phyloP scores from a whole-genome alignment of 2,329 filamentous ascomycete genomes.

The Ceratocystis variospora region DNA sequence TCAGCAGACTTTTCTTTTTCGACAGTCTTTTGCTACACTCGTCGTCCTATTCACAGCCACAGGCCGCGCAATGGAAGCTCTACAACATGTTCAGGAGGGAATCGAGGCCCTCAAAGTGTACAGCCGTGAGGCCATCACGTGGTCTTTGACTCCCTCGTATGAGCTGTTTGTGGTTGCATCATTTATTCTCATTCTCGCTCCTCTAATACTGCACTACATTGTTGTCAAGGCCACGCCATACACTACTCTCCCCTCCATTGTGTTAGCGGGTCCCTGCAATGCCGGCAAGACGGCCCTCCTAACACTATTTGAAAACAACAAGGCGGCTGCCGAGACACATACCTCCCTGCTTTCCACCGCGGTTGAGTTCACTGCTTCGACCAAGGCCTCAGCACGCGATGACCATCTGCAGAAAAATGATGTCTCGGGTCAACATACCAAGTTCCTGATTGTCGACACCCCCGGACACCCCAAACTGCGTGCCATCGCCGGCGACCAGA shows the following conservation, averaged over 20 bases:
- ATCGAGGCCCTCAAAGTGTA: conserved; percentile 27
- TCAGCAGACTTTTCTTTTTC: neutral
- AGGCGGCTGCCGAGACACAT: conserved; percentile 35
- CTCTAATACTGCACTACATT: conserved; percentile 62
- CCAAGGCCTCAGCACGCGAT: conserved; percentile 30
- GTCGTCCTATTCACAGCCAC: neutral
- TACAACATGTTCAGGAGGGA: conserved; percentile 16
- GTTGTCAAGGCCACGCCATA: conserved; percentile 56
- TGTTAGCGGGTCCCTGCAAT: conserved; percentile 68
- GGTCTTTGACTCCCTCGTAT: conserved; percentile 45
- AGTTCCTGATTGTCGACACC: conserved; percentile 71
- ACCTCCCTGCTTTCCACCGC: conserved; percentile 38
- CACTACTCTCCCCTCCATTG: conserved; percentile 57
- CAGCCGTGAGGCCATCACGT: conserved; percentile 34
- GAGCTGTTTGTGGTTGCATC: conserved; percentile 54
- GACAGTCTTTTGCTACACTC: neutral
- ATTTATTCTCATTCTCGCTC: conserved; percentile 56
- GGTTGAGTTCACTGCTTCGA: conserved; percentile 42
- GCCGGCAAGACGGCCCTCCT: conserved; percentile 79
- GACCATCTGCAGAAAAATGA: conserved; percentile 45
- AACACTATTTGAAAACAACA: conserved; percentile 54
- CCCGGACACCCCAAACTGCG: conserved; percentile 93
- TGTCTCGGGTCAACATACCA: conserved; percentile 43
- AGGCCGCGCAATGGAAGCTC: conserved; percentile 13
- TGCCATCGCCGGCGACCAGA: conserved; percentile 38